phyloP scores from a whole-genome alignment of 78 protist genomes.

The Guillardia theta region DNA sequence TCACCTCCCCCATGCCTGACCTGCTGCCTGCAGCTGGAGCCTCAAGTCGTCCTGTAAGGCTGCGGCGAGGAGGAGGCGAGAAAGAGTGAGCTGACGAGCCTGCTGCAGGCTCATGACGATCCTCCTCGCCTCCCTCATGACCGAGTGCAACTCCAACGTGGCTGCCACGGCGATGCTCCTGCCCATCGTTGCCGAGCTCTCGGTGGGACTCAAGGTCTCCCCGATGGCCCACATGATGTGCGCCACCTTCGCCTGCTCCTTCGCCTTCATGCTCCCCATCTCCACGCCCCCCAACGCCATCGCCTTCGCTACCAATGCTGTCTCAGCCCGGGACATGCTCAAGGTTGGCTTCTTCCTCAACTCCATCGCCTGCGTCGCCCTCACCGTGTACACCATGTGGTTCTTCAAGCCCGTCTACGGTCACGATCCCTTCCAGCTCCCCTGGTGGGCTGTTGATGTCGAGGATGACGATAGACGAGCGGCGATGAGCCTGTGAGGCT shows the following conservation, averaged over 20 bases:
- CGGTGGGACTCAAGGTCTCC: background rate
- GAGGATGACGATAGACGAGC: too few species aligned
- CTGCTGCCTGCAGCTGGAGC: too few species aligned
- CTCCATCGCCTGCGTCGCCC: background rate
- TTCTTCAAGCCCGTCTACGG: background rate
- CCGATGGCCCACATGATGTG: constrained; percentile 23
- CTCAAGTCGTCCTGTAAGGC: too few species aligned
- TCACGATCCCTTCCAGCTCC: background rate
- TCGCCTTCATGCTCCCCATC: constrained; percentile 57
- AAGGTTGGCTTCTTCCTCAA: background rate
- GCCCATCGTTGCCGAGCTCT: constrained; percentile 32
- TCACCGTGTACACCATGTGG: background rate
- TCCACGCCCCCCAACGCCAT: constrained; percentile 61
- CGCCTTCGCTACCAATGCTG: constrained; percentile 44
- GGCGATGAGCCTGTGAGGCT: too few species aligned
- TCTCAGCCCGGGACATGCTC: constrained; percentile 30
- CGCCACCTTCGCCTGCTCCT: constrained; percentile 3
- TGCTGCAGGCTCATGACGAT: background rate
- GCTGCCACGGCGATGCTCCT: constrained; percentile 41
- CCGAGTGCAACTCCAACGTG: constrained; percentile 40
- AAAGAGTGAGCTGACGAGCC: too few species aligned
- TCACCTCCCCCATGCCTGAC: background rate
- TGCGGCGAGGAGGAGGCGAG: too few species aligned
- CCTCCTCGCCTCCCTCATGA: background rate
- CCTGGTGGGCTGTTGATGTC: background rate